Evolutionary conservation across 2,329 filamentous ascomycete genomes (phyloP), one percentile per base, ranked within the genome.

Genomic region (Dothideomycetidae sp.): DNA sequence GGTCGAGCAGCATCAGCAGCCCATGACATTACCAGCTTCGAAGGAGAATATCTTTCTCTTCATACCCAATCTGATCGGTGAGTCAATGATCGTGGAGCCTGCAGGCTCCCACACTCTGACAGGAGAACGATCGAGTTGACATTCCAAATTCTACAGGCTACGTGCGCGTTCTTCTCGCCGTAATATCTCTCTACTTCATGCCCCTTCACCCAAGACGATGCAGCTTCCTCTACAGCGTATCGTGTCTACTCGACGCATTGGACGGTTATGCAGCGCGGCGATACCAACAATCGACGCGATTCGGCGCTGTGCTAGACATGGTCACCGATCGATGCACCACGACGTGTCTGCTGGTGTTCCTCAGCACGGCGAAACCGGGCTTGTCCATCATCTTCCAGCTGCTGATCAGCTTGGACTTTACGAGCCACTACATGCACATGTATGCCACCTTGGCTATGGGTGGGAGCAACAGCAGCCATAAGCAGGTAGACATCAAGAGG

Each of bases 341-440:
- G 3, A 78, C 88, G 2, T 98, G 90, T 60, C 64, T 98, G 50
- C 73, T 98, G 33, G 86, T 96, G 35, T 98, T 96, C 66, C 64
- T 98, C 44, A 84, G 83, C 29, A 92, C 84, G 10, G 90, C 90
- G 13, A 98, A 93, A 63, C 90, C 90, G 3, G 75, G 86, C 40
- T 96, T 84, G 79, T 78, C 83, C 46, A 85, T 96, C 49, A 55
- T 96, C 42, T 98, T 98, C 70, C 90, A 98, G 66, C 75, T 79
- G 31, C 64, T 98, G 53, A 93, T 98, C 59, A 81, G 80, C 39
- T 64, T 98, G 51, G 90, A 98, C 60, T 71, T 98, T 46, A 81
- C 90, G 17, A 93, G 85, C 57, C 90, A 98, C 61, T 98, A 96
- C 58, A 88, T 96, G 68, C 90, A 98, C 65, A 98, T 98, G 90